These are phyloP conservation scores for Phylloporus sp. DNA, from an alignment of 768 basidiomycete genomes.

Conservation along the genomic window DNA sequence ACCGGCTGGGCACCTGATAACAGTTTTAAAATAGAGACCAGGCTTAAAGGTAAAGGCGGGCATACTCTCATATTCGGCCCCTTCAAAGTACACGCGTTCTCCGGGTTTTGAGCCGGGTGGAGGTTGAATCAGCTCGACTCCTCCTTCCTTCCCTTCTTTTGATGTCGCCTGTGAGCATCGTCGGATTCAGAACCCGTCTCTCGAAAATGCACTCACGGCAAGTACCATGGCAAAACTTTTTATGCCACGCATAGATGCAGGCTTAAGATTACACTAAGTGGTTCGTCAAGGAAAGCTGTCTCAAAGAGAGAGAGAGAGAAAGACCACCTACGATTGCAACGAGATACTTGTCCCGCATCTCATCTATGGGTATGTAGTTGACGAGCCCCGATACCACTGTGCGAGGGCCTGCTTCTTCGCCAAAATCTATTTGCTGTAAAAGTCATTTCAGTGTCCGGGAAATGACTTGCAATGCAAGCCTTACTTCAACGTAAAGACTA, in stretches of 20 bases:
- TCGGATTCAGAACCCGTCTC: background rate
- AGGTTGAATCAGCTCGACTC: slow-evolving; percentile 88
- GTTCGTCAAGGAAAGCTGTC: background rate
- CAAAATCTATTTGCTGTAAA: slow-evolving; percentile 86
- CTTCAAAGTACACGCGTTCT: slow-evolving; percentile 94
- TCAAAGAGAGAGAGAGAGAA: background rate
- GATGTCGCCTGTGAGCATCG: slow-evolving; percentile 63
- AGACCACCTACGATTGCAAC: slow-evolving; percentile 65
- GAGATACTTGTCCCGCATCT: slow-evolving; percentile 81
- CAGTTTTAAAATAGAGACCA: background rate
- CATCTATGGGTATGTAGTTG: slow-evolving; percentile 91
- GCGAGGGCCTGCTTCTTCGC: slow-evolving; percentile 90
- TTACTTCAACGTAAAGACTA: slow-evolving; percentile 90
- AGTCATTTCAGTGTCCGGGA: background rate
- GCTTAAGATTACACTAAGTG: slow-evolving; percentile 84
- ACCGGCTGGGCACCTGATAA: slow-evolving; percentile 57
- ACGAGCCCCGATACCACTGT: slow-evolving; percentile 97
- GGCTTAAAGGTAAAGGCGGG: background rate
- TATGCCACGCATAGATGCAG: slow-evolving; percentile 93
- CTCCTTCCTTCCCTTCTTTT: slow-evolving; percentile 84
- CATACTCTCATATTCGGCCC: slow-evolving; percentile 77
- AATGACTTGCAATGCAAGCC: slow-evolving; percentile 8
- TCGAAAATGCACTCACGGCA: slow-evolving; percentile 48
- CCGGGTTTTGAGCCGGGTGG: slow-evolving; percentile 84
- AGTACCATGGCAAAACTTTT: slow-evolving; percentile 99